Evolutionary conservation across 2,329 filamentous ascomycete species (phyloP).

Genomic region (Clarireedia hainanense): DNA sequence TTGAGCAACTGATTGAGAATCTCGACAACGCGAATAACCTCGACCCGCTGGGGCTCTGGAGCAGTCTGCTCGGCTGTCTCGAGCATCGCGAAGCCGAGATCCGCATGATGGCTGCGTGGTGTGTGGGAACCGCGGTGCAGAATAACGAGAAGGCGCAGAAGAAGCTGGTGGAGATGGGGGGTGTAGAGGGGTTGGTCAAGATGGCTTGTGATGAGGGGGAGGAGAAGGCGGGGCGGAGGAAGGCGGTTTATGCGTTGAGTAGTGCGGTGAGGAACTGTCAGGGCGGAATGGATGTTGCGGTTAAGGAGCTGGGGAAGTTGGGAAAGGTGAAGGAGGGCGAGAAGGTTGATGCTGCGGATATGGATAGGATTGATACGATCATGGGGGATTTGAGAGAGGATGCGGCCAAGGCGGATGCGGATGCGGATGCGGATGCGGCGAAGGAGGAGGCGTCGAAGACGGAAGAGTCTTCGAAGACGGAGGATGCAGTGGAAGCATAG

Average conservation of each 20-base stretch:
- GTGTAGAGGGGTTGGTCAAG: slow-evolving; percentile 60
- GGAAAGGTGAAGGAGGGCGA: slow-evolving; percentile 34
- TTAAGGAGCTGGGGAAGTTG: slow-evolving; percentile 49
- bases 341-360: slow-evolving; percentile 73
- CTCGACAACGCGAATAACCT: slow-evolving; percentile 98
- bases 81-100: slow-evolving; percentile 62
- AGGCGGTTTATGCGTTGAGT: slow-evolving; percentile 84
- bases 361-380: slow-evolving; percentile 75
- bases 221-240: slow-evolving; percentile 62
- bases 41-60: slow-evolving; percentile 70
- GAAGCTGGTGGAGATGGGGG: slow-evolving; percentile 53
- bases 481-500: neutral
- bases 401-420: slow-evolving; percentile 19
- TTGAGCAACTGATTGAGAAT: slow-evolving; percentile 84
- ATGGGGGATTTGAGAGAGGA: slow-evolving; percentile 59
- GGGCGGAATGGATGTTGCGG: slow-evolving; percentile 64
- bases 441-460: neutral
- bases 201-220: slow-evolving; percentile 54
- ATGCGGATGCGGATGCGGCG: neutral
- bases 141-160: slow-evolving; percentile 88
- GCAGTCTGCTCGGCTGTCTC: slow-evolving; percentile 65
- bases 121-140: slow-evolving; percentile 87
- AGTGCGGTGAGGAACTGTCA: slow-evolving; percentile 85
- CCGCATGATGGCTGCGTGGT: slow-evolving; percentile 86
- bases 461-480: neutral